Conservation (phyloP, 345 rosid genomes). For the Melaleuca alternifolia region DNA sequence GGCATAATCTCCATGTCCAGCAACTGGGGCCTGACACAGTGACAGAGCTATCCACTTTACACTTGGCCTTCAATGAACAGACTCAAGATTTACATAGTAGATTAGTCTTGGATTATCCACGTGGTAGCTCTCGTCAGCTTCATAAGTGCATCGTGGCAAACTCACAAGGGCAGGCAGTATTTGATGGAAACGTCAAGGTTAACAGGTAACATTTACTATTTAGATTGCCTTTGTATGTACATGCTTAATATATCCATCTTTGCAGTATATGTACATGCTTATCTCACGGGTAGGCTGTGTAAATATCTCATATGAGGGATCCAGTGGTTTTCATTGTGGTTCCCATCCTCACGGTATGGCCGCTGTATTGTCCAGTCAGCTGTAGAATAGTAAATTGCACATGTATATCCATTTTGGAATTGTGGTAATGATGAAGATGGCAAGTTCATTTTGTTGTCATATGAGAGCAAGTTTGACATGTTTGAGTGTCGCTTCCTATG, state of each 20-base stretch:
- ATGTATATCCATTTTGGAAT: neutral
- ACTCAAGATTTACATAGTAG: conserved; percentile 87
- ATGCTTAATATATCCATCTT: neutral
- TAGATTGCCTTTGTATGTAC: neutral
- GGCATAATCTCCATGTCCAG: conserved; percentile 87
- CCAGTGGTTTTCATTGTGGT: neutral
- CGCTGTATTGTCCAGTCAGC: neutral
- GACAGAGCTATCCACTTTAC: conserved; percentile 76
- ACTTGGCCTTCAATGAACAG: conserved; percentile 58
- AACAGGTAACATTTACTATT: conserved; percentile 43
- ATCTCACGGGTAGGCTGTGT: neutral
- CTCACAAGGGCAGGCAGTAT: conserved; percentile 84
- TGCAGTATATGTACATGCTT: neutral
- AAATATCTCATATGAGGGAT: neutral
- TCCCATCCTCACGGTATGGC: neutral
- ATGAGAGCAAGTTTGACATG: neutral
- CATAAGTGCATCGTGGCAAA: conserved; percentile 95
- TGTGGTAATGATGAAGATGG: neutral
- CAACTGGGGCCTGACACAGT: conserved; percentile 81
- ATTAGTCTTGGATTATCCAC: conserved; percentile 82
- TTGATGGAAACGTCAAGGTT: conserved; percentile 82
- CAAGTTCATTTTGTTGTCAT: neutral
- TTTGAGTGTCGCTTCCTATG: neutral
- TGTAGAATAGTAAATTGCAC: neutral
- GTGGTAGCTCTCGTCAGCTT: conserved; percentile 68